Base-by-base conservation (phyloP, 495 filamentous ascomycete species). In the Evansstolkia leycettana region DNA sequence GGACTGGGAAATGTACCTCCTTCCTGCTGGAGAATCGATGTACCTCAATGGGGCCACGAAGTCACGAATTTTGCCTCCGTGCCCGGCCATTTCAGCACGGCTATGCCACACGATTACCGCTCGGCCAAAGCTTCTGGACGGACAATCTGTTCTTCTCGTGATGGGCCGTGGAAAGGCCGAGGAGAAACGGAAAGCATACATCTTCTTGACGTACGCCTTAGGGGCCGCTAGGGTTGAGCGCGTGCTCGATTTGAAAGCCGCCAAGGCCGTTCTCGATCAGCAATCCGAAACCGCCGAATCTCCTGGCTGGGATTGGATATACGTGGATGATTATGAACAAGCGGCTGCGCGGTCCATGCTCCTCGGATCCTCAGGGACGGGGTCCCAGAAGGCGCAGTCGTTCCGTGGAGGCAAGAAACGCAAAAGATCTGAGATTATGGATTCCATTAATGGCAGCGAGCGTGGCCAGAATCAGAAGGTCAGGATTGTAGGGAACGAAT, bases 11-110 rank as follows among this genome's bases (percentile, higher is more conserved):
- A 67, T 77, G 15, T 96, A 94, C 40, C 73, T 95, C 0, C 70
- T 98, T 2, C 79, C 87, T 7, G 84, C 92, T 0, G 90, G 90
- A 7, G 75, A 87, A 45, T 87, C 81, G 2, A 56, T 64, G 6
- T 79, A 82, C 37, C 72, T 98, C 2, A 72, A 75, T 15, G 84
- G 84, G 12, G 82, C 80, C 1, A 72, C 88, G 8, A 77, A 82
- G 11, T 93, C 84, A 2, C 69, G 89, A 16, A 66, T 70, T 11
- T 57, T 96, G 13, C 38, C 56, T 0, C 60, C 68, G 0, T 82
- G 76, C 44, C 55, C 74, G 18, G 67, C 85, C 0, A 48, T 52
- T 0, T 70, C 65, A 3, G 69, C 76, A 3, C 66, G 52, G 0
- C 57, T 95, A 2, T 43, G 50, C 0, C 60, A 72, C 0, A 71